Conservation (phyloP, 2,329 filamentous ascomycete genomes). For the Beauveria rudraprayagi region DNA sequence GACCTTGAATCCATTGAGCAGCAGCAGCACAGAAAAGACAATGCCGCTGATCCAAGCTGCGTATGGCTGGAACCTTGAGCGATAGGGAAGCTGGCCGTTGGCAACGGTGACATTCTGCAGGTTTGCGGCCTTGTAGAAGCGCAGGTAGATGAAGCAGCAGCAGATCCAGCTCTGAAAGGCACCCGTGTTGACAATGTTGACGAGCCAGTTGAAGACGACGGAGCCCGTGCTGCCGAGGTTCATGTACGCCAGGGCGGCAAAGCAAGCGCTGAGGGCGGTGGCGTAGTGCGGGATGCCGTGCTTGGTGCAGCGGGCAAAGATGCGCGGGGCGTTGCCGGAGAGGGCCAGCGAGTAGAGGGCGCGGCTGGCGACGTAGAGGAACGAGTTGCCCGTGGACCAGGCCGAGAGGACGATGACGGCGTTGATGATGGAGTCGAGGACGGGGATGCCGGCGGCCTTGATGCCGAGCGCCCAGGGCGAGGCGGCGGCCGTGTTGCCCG, state of each 20-base stretch:
- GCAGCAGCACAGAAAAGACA: constrained; percentile 41
- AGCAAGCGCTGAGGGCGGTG: constrained; percentile 11
- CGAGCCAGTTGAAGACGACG: constrained; percentile 53
- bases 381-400: constrained; percentile 48
- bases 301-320: constrained; percentile 21
- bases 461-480: constrained; percentile 52
- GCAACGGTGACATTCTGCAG: constrained; percentile 31
- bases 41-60: constrained; percentile 46
- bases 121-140: constrained; percentile 38
- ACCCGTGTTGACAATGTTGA: constrained; percentile 43
- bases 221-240: constrained; percentile 49
- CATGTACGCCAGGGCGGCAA: constrained; percentile 53
- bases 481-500: constrained; percentile 24
- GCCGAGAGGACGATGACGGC: constrained; percentile 47
- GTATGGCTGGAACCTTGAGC: constrained; percentile 47
- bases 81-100: constrained; percentile 37
- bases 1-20: constrained; percentile 58
- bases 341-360: constrained; percentile 37
- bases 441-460: constrained; percentile 32
- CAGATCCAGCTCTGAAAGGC: constrained; percentile 47
- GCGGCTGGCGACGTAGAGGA: constrained; percentile 40
- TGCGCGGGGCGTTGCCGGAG: constrained; percentile 30
- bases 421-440: constrained; percentile 42
- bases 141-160: constrained; percentile 47
- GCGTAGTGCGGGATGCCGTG: constrained; percentile 19